Base-by-base conservation (phyloP, 805 yeast genomes). In the Phaffomyces thermotolerans region DNA sequence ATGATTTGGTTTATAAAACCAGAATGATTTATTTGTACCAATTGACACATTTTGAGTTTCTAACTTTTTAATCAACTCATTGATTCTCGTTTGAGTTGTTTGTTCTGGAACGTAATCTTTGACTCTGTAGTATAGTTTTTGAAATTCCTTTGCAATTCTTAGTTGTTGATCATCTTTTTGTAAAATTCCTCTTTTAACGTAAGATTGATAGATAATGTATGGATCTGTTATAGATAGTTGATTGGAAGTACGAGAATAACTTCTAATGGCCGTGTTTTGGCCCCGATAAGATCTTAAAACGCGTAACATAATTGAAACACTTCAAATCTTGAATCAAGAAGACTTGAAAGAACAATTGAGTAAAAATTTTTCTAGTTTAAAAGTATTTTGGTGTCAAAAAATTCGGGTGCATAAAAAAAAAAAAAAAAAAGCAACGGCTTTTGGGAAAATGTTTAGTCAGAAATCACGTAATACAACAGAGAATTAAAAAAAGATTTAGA, bases 71-170 rank as follows among this genome's bases (percentile, higher is more conserved):
- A 69, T 58, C 6, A 67, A 32, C 25, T 43, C 35, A 41, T 42
- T 58, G 34, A 50, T 49, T 46, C 42, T 57, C 20, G 45, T 49
- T 40, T 42, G 60, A 15, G 46, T 43, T 8, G 32, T 36, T 22
- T 35, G 39, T 31, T 49, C 56, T 0, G 89, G 87, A 4, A 52
- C 52, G 57, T 83, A 84, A 52, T 79, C 82, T 32, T 73, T 66
- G 14, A 81, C 73, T 12, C 84, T 63, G 44, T 69, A 64, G 53
- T 79, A 81, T 13, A 79, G 62, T 52, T 73, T 78, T 49, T 78
- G 89, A 48, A 79, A 73, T 59, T 78, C 82, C 29, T 73, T 70
- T 53, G 79, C 82, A 2, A 76, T 77, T 33, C 86, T 63, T n/a
- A 76, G 62, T 56, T 78, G 90, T n/a, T 66, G 65, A 20, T 69